Evolutionary conservation across 164 flowering plant genomes (phyloP).

Genomic region (Sedum album): DNA sequence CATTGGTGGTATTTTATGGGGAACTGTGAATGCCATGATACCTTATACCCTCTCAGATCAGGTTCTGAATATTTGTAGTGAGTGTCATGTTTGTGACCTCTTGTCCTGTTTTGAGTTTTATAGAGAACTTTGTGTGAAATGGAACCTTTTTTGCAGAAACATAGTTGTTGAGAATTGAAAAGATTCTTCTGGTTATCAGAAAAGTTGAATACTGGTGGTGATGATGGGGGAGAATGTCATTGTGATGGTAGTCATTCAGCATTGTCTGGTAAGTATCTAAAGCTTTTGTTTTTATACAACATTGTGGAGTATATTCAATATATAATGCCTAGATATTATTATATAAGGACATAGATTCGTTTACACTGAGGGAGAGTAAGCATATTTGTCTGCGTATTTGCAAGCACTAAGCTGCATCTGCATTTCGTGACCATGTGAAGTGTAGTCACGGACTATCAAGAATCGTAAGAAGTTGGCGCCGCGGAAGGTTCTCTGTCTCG

Average conservation of each 20-base stretch:
- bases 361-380: too few relatives aligned
- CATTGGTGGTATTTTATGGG: conserved; percentile 2
- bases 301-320: background rate
- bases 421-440: background rate
- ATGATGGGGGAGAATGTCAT: conserved; percentile 1
- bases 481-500: background rate
- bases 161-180: background rate
- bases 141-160: background rate
- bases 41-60: conserved; percentile 2
- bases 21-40: conserved; percentile 4
- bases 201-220: conserved; percentile 4
- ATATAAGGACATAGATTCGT: background rate
- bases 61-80: background rate
- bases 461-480: background rate
- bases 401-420: background rate
- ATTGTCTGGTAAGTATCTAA: background rate
- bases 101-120: conserved; percentile 8
- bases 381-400: background rate
- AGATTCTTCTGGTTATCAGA: conserved; percentile 6
- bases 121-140: background rate
- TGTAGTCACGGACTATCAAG: background rate
- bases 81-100: conserved; percentile 6
- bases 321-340: background rate
- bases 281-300: background rate
- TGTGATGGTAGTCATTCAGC: background rate